Evolutionary conservation across 495 filamentous ascomycete species (phyloP).

Genomic region (Cladorrhinum samala): DNA sequence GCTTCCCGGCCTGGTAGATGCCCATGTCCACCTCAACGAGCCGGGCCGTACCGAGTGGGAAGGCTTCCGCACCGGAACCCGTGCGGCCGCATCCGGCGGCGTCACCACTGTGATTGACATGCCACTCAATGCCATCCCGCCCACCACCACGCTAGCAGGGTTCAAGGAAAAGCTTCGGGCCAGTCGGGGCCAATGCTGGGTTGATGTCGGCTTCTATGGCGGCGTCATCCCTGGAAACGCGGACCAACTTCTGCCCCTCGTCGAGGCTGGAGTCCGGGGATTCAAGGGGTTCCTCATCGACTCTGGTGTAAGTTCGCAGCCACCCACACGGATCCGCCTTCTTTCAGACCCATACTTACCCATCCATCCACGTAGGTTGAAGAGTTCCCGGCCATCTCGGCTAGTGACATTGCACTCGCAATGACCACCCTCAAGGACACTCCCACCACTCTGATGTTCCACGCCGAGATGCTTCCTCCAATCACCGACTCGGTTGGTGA

Average conservation of each 20-base stretch:
- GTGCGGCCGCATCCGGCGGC: slow-evolving; percentile 89
- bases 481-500: slow-evolving; percentile 77
- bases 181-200: slow-evolving; percentile 89
- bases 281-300: slow-evolving; percentile 99
- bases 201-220: slow-evolving; percentile 97
- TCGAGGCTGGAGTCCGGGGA: slow-evolving; percentile 79
- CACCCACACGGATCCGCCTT: not conserved
- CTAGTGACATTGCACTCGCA: slow-evolving; percentile 68
- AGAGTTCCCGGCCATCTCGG: slow-evolving; percentile 87
- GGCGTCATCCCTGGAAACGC: slow-evolving; percentile 91
- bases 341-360: slow-evolving; percentile 8
- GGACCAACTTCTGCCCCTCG: slow-evolving; percentile 68
- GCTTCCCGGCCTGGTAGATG: slow-evolving; percentile 89
- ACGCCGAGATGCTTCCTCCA: slow-evolving; percentile 95
- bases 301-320: slow-evolving; percentile 66
- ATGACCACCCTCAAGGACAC: slow-evolving; percentile 70
- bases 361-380: slow-evolving; percentile 60
- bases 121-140: slow-evolving; percentile 95
- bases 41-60: slow-evolving; percentile 98
- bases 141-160: slow-evolving; percentile 81
- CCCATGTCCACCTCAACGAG: slow-evolving; percentile 97
- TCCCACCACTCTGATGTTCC: slow-evolving; percentile 93
- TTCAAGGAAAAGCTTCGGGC: slow-evolving; percentile 81
- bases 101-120: slow-evolving; percentile 99
- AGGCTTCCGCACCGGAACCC: slow-evolving; percentile 89